Evolutionary conservation across 2,329 filamentous ascomycete genomes (phyloP).

Genomic region (Colletotrichum paranaense): DNA sequence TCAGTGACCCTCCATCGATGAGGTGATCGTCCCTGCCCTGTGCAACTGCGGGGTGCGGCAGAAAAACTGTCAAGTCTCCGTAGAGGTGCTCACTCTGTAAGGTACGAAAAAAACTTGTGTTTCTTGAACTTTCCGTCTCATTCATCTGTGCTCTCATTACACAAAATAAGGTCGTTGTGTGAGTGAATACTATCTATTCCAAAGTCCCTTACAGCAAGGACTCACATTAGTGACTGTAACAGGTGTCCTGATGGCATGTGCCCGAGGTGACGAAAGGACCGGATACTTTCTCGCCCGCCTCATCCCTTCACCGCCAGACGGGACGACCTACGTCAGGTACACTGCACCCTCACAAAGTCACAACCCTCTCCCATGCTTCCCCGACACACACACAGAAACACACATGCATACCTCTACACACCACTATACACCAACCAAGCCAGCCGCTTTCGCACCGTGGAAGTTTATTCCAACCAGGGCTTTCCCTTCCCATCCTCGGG

Average conservation of each 20-base stretch:
- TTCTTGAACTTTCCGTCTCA: not conserved
- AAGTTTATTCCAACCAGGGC: constrained; percentile 12
- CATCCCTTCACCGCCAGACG: constrained; percentile 17
- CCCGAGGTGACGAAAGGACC: not conserved
- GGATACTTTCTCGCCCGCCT: not conserved
- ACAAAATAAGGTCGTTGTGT: not conserved
- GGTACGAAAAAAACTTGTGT: not conserved
- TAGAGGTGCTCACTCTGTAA: not conserved
- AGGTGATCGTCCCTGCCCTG: constrained; percentile 6
- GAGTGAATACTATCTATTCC: not conserved
- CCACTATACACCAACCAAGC: not conserved
- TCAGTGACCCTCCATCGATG: not conserved
- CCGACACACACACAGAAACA: not conserved
- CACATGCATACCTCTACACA: no score
- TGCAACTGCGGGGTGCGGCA: constrained; percentile 11
- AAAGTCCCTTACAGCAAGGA: not conserved
- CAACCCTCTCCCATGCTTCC: not conserved
- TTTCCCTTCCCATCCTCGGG: constrained; percentile 2
- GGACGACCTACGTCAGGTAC: constrained; percentile 10
- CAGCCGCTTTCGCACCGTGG: constrained; percentile 3
- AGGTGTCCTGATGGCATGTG: not conserved
- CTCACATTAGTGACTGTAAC: not conserved
- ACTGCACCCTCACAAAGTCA: no score
- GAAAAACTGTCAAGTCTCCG: not conserved
- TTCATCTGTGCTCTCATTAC: not conserved